A percentile compares a stretch with the other conserved stretches of the same genome.
phyloP scores from a whole-genome alignment of 495 filamentous ascomycete genomes.

The Xylaria castorea region DNA sequence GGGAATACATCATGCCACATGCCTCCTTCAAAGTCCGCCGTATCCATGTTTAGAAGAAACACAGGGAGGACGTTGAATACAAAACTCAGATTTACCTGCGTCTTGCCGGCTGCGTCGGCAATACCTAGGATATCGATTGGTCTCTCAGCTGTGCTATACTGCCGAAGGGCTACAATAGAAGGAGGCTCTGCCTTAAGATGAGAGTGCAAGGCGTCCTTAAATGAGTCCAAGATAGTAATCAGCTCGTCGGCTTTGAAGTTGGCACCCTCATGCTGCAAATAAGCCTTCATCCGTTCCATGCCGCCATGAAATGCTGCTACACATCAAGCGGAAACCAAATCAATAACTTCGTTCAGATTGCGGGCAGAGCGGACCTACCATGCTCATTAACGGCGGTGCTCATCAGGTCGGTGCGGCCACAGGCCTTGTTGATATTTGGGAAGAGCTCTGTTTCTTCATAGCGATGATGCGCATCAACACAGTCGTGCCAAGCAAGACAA shows the following conservation, averaged over 20 bases:
- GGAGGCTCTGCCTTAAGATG: constrained; percentile 47
- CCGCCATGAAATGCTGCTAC: constrained; percentile 28
- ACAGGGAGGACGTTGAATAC: constrained; percentile 44
- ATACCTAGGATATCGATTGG: constrained; percentile 23
- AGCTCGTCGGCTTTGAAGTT: constrained; percentile 19
- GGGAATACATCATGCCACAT: constrained; percentile 40
- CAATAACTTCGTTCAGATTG: no score
- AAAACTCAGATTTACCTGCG: constrained; percentile 34
- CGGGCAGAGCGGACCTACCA: no score
- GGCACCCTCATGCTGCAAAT: neutral
- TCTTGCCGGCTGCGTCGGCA: constrained; percentile 12
- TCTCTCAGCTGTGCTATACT: constrained; percentile 33
- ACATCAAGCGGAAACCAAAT: neutral
- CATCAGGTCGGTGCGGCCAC: constrained; percentile 40
- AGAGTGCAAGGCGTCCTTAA: constrained; percentile 41
- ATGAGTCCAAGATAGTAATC: constrained; percentile 42
- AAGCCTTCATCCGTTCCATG: neutral
- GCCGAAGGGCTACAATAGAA: constrained; percentile 38
- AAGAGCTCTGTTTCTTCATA: constrained; percentile 43
- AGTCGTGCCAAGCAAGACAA: constrained; percentile 39
- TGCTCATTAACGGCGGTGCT: constrained; percentile 41
- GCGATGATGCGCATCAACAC: constrained; percentile 42
- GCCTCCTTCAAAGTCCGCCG: constrained; percentile 44
- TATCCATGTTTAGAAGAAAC: constrained; percentile 49
- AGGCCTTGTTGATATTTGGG: constrained; percentile 38